These are phyloP conservation scores for Ascochyta rabiei DNA, from an alignment of 2,329 filamentous ascomycete genomes.

Conservation along the genomic window DNA sequence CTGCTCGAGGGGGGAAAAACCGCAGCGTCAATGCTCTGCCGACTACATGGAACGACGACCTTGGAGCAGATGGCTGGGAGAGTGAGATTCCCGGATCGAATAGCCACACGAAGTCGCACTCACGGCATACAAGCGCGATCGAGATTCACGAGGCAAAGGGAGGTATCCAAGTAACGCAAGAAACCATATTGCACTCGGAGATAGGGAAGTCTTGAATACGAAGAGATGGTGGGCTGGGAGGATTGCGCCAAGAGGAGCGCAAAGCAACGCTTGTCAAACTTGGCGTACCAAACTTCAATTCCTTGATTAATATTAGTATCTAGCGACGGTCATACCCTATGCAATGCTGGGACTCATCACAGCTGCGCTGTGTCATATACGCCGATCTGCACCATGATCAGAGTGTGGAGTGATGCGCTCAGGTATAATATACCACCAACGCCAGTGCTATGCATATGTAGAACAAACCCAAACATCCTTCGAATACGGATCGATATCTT, in stretches of 20 bases:
- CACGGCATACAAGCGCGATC: neutral
- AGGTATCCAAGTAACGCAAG: conserved; percentile 10
- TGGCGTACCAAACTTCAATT: neutral
- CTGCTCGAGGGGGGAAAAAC: neutral
- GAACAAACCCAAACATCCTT: neutral
- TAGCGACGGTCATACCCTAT: neutral
- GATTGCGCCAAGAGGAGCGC: neutral
- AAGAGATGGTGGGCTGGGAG: neutral
- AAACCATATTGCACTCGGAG: conserved; percentile 7
- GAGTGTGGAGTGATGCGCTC: neutral
- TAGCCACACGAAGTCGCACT: neutral
- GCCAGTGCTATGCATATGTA: conserved; percentile 30
- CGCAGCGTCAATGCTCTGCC: conserved; percentile 8
- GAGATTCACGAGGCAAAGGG: neutral
- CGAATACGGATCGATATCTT: neutral
- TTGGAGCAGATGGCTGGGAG: conserved; percentile 7
- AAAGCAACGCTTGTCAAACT: neutral
- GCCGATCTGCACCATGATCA: neutral
- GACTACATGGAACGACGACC: conserved; percentile 13
- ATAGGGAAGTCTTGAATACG: neutral
- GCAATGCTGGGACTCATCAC: neutral
- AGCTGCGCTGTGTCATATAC: neutral
- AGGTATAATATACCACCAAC: conserved; percentile 11
- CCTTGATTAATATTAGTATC: neutral
- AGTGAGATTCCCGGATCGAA: conserved; percentile 5